phyloP scores from a whole-genome alignment of 2,329 filamentous ascomycete species.

The Scedosporium apiospermum region DNA sequence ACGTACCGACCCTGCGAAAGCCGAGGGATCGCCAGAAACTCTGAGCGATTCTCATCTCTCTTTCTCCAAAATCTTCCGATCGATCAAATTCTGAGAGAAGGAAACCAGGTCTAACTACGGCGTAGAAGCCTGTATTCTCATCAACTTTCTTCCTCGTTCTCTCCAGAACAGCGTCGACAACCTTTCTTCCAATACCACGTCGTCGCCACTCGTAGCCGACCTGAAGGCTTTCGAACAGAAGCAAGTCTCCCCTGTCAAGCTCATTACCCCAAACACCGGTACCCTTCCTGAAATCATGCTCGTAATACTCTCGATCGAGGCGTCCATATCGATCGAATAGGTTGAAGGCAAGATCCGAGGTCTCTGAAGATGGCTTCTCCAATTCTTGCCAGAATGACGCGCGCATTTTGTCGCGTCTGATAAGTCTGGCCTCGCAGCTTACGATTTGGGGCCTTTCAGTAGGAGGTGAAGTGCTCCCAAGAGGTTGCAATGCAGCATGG shows the following conservation, averaged over 20 bases:
- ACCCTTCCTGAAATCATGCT: background rate
- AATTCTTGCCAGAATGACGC: background rate
- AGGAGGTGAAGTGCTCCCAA: no score
- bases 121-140: background rate
- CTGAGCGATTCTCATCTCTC: background rate
- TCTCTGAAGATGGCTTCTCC: background rate
- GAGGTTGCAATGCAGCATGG: no score
- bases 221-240: background rate
- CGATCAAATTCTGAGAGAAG: background rate
- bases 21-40: background rate
- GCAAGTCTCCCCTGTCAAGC: background rate
- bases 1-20: background rate
- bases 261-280: background rate
- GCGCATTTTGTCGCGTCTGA: background rate
- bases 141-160: background rate
- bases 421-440: background rate
- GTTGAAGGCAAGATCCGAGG: background rate
- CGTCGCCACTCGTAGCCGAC: background rate
- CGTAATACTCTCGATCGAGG: background rate
- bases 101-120: background rate
- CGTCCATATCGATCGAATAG: constrained; percentile 1
- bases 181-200: background rate
- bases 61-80: background rate
- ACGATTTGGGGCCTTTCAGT: background rate
- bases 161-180: background rate